phyloP scores from a whole-genome alignment of 2,329 filamentous ascomycete genomes.

The Blastomyces percursus region DNA sequence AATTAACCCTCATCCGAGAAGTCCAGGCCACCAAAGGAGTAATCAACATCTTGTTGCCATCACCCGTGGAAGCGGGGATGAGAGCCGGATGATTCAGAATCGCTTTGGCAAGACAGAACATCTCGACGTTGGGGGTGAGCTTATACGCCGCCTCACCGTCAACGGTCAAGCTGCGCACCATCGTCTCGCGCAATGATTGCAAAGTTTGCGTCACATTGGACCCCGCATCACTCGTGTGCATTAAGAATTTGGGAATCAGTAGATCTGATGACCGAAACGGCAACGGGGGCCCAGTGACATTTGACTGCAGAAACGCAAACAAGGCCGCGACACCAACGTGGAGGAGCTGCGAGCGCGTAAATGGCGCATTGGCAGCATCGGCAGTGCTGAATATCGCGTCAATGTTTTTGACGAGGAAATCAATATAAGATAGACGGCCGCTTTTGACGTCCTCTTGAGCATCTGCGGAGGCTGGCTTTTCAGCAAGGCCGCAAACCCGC shows the following conservation, averaged over 20 bases:
- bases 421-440: background rate
- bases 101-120: constrained; percentile 65
- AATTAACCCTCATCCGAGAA: constrained; percentile 59
- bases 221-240: constrained; percentile 28
- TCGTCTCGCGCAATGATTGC: constrained; percentile 42
- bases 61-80: background rate
- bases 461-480: background rate
- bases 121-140: constrained; percentile 69
- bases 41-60: constrained; percentile 27
- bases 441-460: background rate
- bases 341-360: constrained; percentile 31
- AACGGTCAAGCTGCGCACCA: constrained; percentile 58
- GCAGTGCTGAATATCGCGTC: background rate
- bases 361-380: background rate
- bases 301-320: constrained; percentile 71
- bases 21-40: constrained; percentile 41
- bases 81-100: constrained; percentile 42
- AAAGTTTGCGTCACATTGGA: constrained; percentile 18
- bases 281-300: constrained; percentile 79
- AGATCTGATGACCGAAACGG: constrained; percentile 42
- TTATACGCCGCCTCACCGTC: constrained; percentile 83
- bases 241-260: constrained; percentile 37
- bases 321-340: constrained; percentile 58
- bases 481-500: background rate
- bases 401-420: background rate